These are phyloP conservation scores for Penicillium longicatenatum DNA, from an alignment of 495 filamentous ascomycete species.

Conservation along the genomic window DNA sequence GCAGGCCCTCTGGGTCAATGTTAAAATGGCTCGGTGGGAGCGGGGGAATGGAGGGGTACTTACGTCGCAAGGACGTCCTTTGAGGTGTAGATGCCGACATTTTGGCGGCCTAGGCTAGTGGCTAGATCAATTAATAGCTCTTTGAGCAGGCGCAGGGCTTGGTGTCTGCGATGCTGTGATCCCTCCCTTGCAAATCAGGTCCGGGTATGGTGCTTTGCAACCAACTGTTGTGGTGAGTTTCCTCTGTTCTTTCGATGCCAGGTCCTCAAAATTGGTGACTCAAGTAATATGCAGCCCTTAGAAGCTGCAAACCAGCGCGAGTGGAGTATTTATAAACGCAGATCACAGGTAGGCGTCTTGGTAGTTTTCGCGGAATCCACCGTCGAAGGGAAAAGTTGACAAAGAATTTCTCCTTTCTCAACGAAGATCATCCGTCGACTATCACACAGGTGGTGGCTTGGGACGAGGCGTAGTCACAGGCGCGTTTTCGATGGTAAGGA, in stretches of 20 bases:
- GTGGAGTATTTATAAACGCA: neutral
- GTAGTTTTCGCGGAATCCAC: neutral
- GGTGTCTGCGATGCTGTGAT: neutral
- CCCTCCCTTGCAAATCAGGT: constrained; percentile 2
- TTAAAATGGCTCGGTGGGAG: constrained; percentile 13
- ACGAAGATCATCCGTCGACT: neutral
- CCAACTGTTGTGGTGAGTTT: neutral
- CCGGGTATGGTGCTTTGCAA: neutral
- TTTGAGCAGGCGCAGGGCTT: neutral
- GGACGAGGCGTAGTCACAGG: constrained; percentile 3
- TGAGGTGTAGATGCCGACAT: constrained; percentile 33
- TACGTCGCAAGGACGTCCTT: constrained; percentile 32
- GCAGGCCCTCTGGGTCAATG: constrained; percentile 42
- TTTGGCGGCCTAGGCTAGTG: constrained; percentile 4
- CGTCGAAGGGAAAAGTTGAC: neutral
- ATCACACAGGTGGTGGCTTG: neutral
- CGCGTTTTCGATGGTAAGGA: constrained; percentile 18
- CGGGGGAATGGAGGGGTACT: constrained; percentile 5
- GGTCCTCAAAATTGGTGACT: too few species aligned
- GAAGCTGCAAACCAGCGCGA: neutral
- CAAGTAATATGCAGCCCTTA: neutral
- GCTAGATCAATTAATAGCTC: neutral
- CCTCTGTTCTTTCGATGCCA: neutral
- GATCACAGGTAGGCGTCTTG: neutral
- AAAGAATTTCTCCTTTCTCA: neutral